Evolutionary conservation across 176 grass and related monocot genomes (phyloP).

Genomic region (Miscanthus lutarioriparius): DNA sequence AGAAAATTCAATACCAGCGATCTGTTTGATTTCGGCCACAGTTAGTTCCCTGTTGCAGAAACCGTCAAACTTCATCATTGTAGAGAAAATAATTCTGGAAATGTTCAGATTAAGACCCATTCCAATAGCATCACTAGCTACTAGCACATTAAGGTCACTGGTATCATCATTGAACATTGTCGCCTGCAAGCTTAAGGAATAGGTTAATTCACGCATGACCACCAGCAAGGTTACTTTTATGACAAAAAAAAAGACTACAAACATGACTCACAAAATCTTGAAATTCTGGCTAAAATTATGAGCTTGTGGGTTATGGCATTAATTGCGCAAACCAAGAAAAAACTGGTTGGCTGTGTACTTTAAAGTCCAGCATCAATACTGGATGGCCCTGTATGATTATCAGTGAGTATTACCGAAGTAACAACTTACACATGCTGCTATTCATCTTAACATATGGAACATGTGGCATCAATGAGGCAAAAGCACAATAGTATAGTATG

Average conservation of each 20-base stretch:
- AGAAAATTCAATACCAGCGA: conserved; percentile 74
- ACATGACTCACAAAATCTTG: background rate
- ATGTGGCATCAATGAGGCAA: conserved; percentile 2
- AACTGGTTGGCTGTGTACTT: background rate
- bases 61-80: conserved; percentile 89
- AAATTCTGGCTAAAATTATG: conserved; percentile 13
- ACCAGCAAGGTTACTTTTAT: background rate
- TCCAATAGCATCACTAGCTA: conserved; percentile 96
- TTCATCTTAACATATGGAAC: conserved; percentile 22
- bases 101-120: conserved; percentile 99
- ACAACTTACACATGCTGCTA: conserved; percentile 11
- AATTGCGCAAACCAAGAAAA: conserved; percentile 10
- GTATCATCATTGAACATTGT: conserved; percentile 96
- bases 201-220: conserved; percentile 26
- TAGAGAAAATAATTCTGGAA: conserved; percentile 97
- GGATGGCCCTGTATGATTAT: background rate
- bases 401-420: background rate
- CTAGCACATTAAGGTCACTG: conserved; percentile 88
- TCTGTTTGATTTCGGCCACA: conserved; percentile 89
- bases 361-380: background rate
- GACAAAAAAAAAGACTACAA: conserved; percentile 5
- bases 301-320: background rate
- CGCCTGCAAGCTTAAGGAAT: conserved; percentile 57
- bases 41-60: conserved; percentile 58
- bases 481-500: background rate